Base-by-base conservation (phyloP, 2,329 filamentous ascomycete species). In the Xylaria sp. region DNA sequence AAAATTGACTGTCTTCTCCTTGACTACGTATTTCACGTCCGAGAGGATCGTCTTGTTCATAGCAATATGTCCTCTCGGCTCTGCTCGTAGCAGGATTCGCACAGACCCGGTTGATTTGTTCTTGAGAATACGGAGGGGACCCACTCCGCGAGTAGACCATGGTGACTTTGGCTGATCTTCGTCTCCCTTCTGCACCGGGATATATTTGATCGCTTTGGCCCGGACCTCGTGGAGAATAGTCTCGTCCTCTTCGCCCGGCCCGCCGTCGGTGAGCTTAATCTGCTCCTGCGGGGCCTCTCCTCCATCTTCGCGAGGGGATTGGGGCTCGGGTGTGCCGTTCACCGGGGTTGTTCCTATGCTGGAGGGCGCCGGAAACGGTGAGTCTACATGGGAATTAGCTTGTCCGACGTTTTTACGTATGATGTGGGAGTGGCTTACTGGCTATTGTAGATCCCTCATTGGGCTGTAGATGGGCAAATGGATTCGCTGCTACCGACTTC, bases 211-310 rank as follows among this genome's bases (percentile, higher is more conserved):
- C 11, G 86, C 89, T 75, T 91, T 92, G 44, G 88, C 87, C 23
- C 88, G 85, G 13, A 90, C 83, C 72, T 94, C 89, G 73, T 90
- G 84, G 19, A 93, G 74, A 37, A 88, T 80, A 31, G 86, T 83
- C 74, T 95, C 91, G 59, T 91, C 84, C 72, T 90, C 88, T 73
- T 93, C 90, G 23, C 88, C 88, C 40, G 87, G 84, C 15, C 86
- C 85, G 57, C 83, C 85, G 66, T 85, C 81, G 54, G 87, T 87
- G 68, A 94, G 82, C 72, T 89, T 88, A 66, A 91, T 84, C 74
- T 91, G 89, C 73, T 88, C 84, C 62, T 91, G 83, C 72, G 84
- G 82, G 71, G 85, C 85, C 76, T 76, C 76, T 72, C 78, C 77
- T 68, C 76, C 75, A 67, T 78, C 77, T 68, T 80, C 79, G 67